A percentile compares a stretch with the other conserved stretches of the same genome.
Evolutionary conservation across 306 rosid genomes (phyloP).

Genomic region (Oxytropis ochrocephala): DNA sequence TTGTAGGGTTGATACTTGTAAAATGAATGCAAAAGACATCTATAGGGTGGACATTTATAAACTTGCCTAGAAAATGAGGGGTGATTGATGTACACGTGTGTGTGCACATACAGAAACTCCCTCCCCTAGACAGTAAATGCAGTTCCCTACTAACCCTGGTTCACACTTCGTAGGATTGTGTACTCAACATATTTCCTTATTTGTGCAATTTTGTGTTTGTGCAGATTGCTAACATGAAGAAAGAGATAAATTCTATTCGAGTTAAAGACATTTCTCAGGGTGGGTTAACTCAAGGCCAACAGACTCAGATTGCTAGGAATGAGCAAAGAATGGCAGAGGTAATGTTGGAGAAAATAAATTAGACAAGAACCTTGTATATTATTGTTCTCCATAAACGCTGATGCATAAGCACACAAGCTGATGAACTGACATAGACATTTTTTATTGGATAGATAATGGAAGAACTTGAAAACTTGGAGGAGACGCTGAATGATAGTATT

Average conservation of each 20-base stretch:
- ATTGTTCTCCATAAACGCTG: slow-evolving; percentile 6
- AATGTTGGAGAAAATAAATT: slow-evolving; percentile 19
- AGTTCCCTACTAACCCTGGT: slow-evolving; percentile 1
- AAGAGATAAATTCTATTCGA: slow-evolving; percentile 91
- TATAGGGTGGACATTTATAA: neutral
- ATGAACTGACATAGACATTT: neutral
- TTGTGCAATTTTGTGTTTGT: slow-evolving; percentile 6
- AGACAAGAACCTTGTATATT: neutral
- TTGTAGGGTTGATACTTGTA: neutral
- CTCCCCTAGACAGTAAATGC: neutral
- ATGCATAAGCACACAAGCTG: neutral
- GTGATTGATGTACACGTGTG: neutral
- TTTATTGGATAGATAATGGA: slow-evolving; percentile 54
- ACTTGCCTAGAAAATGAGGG: neutral
- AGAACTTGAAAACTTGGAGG: slow-evolving; percentile 97
- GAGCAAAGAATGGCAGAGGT: slow-evolving; percentile 93
- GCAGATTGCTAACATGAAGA: slow-evolving; percentile 89
- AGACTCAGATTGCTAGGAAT: slow-evolving; percentile 91
- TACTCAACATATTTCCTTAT: neutral
- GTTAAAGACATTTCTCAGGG: slow-evolving; percentile 96
- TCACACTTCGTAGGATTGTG: neutral
- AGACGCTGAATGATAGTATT: slow-evolving; percentile 91
- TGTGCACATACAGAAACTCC: neutral
- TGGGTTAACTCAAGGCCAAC: slow-evolving; percentile 97
- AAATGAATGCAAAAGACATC: neutral